Evolutionary conservation across 2,329 filamentous ascomycete genomes (phyloP).

Genomic region (Penicillium verrucosum): DNA sequence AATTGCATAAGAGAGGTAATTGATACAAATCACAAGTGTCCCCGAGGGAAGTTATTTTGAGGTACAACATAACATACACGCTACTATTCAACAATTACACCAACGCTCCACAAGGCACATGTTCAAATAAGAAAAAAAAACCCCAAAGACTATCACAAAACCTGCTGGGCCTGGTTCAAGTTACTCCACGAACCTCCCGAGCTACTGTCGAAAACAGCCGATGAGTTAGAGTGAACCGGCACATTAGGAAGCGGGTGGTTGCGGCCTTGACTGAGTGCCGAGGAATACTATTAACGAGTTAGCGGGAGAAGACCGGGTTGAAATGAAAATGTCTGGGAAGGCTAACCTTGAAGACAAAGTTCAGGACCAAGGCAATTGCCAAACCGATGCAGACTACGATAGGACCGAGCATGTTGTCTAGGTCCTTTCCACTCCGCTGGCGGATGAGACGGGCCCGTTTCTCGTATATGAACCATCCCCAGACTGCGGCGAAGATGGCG

Average conservation of each 20-base stretch:
- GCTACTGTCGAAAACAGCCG: slow-evolving; percentile 2
- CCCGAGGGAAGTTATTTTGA: not conserved
- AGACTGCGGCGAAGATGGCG: slow-evolving; percentile 75
- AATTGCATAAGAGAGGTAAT: not conserved
- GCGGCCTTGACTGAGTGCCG: slow-evolving; percentile 25
- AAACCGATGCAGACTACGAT: slow-evolving; percentile 77
- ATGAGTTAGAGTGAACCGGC: slow-evolving; percentile 14
- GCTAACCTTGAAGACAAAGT: slow-evolving; percentile 74
- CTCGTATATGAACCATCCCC: slow-evolving; percentile 84
- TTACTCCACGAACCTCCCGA: slow-evolving; percentile 5
- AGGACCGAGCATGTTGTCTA: slow-evolving; percentile 84
- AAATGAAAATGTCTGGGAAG: not conserved
- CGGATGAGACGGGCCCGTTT: slow-evolving; percentile 74
- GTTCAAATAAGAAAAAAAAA: not conserved
- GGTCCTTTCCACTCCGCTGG: slow-evolving; percentile 83
- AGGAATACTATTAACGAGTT: slow-evolving; percentile 27
- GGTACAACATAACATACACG: not conserved
- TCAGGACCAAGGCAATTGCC: slow-evolving; percentile 73
- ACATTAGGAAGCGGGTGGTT: slow-evolving; percentile 10
- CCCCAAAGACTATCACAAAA: slow-evolving; percentile 9
- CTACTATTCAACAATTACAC: not conserved
- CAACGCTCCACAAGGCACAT: not conserved
- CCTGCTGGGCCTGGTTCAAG: slow-evolving; percentile 25
- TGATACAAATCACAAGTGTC: not conserved
- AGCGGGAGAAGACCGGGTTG: not conserved